Evolutionary conservation across 257 asterid genomes (phyloP), one percentile per base, ranked within the genome.

Genomic region (Solanum okadae): DNA sequence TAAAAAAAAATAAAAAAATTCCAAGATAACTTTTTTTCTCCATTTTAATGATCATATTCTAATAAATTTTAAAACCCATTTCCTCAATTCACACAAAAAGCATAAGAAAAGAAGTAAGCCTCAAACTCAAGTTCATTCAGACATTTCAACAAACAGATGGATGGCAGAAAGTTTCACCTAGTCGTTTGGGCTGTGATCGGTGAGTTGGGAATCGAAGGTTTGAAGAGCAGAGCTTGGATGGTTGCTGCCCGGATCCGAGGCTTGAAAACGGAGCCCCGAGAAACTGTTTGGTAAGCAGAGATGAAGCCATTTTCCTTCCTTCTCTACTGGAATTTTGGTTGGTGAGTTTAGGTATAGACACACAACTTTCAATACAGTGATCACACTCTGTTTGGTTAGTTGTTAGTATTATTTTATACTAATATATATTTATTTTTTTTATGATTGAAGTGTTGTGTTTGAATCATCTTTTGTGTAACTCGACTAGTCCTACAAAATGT

Each of bases 401-500:
- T 52, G 63, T 52, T 52, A 18, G 10, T 52, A 52, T 52, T 16
- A 52, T 16, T 52, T 52, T 52, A 52, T 52, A 42, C 49, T 42
- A 16, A 16, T 52, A 52, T 52, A 16, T 16, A n/a, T n/a, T n/a
- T n/a, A n/a, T 5, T 1, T 5, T 2, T 52, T 5, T 16, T 16
- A 52, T 52, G 9, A 52, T 16, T 52, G n/a, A 3, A 6, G 0
- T 16, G 7, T 5, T 14, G 6, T 46, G 23, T 52, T 16, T 10
- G 10, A 9, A 0, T 16, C 23, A 16, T 16, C 0, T 16, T 1
- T 5, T 52, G 4, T 0, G 1, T 16, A 52, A 31, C 3, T 31
- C 3, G 3, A 31, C 4, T 31, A 16, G 0, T 16, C 1, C 0
- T 2, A 0, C 8, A 0, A 49, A 2, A 5, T 5, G 8, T 49